Base-by-base conservation (phyloP, 2,329 filamentous ascomycete species). In the Eutypella sp. region DNA sequence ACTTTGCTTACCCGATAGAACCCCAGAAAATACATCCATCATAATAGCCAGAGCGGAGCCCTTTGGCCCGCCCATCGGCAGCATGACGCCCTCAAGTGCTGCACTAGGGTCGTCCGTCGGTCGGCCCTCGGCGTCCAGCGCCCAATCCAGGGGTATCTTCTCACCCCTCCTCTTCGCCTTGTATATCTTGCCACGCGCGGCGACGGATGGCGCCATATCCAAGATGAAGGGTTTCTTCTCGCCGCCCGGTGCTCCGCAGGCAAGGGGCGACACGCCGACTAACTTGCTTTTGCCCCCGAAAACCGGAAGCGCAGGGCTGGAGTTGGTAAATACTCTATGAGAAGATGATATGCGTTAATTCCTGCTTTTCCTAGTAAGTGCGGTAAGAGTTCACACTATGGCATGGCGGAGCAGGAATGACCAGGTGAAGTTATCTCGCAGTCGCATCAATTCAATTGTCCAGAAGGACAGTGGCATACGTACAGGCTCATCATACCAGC, bases 11-110 rank as follows among this genome's bases (percentile, higher is more conserved):
- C 61, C 61, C 0, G 85, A 89, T 0, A 93, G 58, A 0, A 87
- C 84, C 0, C 87, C 88, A 0, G 86, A 90, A 60, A 93, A 92
- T 2, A 95, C 85, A 59, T 93, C 87, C 89, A 93, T 93, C 85
- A 90, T 92, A 45, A 93, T 79, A 0, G 85, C 72, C 34, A 93
- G 63, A 0, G 78, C 89, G 2, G 84, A 87, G 0, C 89, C 89
- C 64, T 93, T 93, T 0, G 88, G 87, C 0, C 89, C 88, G 2
- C 87, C 87, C 85, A 93, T 90, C 0, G 88, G 87, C 18, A 92
- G 67, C 88, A 93, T 92, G 3, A 91, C 85, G 1, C 87, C 87
- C 27, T 81, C 78, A 9, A 93, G 67, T 0, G 88, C 89, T 18
- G 73, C 74, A 1, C 73, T 77, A 0, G 89, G 87, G 55, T 93